Evolutionary conservation across 257 asterid genomes (phyloP).

Genomic region (Solanum gandarillasii): DNA sequence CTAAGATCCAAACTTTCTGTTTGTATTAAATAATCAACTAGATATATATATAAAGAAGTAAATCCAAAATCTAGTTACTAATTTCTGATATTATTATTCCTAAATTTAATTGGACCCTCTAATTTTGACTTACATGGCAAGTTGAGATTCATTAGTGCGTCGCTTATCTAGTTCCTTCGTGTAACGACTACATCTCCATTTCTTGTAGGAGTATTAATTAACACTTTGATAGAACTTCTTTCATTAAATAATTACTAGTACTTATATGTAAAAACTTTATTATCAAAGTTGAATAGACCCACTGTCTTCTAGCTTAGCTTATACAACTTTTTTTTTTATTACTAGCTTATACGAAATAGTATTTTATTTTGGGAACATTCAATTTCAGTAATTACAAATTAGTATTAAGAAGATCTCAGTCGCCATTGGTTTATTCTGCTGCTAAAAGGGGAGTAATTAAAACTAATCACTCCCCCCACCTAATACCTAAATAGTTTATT

Average conservation of each 20-base stretch:
- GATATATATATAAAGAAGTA: background rate
- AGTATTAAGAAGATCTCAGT: background rate
- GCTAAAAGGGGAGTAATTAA: background rate
- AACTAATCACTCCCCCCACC: background rate
- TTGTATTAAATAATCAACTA: background rate
- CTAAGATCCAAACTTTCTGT: background rate
- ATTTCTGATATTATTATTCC: background rate
- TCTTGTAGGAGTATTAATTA: background rate
- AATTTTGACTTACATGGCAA: background rate
- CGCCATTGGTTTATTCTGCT: background rate
- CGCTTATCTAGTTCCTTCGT: constrained; percentile 5
- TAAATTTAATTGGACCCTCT: background rate
- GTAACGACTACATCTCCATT: background rate
- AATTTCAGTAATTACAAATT: background rate
- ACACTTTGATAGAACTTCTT: background rate
- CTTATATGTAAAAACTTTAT: background rate
- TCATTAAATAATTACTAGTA: background rate
- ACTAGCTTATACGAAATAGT: background rate
- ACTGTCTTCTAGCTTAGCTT: background rate
- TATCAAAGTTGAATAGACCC: background rate
- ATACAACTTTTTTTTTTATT: background rate
- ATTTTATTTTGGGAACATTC: background rate
- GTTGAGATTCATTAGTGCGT: background rate
- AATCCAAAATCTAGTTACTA: background rate
- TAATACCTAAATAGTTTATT: background rate